Evolutionary conservation across 306 rosid species (phyloP).

Genomic region (Mucuna pruriens): DNA sequence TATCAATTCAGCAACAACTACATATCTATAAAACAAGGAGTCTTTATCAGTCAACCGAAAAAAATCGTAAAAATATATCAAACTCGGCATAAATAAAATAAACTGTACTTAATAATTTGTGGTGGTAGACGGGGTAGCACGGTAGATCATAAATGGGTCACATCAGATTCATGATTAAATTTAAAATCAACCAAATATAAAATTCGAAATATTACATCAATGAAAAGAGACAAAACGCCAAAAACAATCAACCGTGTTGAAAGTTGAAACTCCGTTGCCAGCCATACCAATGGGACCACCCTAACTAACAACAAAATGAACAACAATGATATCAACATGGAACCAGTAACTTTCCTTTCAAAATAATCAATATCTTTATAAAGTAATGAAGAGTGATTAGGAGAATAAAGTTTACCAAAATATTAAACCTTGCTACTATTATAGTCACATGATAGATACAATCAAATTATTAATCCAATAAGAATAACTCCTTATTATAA

Average conservation of each 20-base stretch:
- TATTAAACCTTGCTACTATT: not conserved
- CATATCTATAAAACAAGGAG: no score
- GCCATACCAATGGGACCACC: constrained; percentile 33
- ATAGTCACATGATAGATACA: constrained; percentile 9
- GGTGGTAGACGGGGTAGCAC: not conserved
- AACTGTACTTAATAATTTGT: not conserved
- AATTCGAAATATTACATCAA: not conserved
- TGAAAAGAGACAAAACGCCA: constrained; percentile 8
- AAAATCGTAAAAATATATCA: no score
- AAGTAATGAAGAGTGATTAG: constrained; percentile 2
- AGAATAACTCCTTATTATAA: not conserved
- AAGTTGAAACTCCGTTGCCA: constrained; percentile 10
- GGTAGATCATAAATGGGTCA: not conserved
- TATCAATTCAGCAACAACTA: no score
- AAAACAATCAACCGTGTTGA: not conserved
- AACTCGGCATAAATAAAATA: not conserved
- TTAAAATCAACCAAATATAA: not conserved
- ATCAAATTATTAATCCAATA: not conserved
- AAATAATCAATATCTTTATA: constrained; percentile 31
- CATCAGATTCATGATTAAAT: not conserved
- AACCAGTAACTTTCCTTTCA: constrained; percentile 29
- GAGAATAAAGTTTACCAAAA: not conserved
- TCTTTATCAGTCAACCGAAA: no score
- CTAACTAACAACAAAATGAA: not conserved
- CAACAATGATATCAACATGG: not conserved